Conservation (phyloP, 2,329 filamentous ascomycete genomes). For the Myotisia sp. region DNA sequence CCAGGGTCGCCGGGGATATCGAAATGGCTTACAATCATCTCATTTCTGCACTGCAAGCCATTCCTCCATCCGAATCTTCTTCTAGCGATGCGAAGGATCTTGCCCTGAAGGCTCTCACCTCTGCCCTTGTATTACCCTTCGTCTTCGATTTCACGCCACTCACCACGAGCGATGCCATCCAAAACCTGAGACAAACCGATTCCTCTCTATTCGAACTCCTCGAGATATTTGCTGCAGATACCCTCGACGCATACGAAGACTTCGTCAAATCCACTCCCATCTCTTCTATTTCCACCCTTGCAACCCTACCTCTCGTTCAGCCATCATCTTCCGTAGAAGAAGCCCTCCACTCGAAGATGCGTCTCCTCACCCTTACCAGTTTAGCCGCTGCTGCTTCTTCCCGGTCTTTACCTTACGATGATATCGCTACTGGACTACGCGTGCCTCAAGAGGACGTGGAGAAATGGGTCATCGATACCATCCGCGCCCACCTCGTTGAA, state of each 20-base stretch:
- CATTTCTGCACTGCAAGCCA: conserved; percentile 60
- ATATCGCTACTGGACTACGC: conserved; percentile 72
- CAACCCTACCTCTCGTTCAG: conserved; percentile 21
- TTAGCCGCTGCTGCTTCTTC: conserved; percentile 70
- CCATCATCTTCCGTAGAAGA: conserved; percentile 28
- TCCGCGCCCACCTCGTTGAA: conserved; percentile 87
- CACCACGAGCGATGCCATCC: conserved; percentile 59
- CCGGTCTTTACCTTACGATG: conserved; percentile 75
- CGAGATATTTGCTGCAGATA: conserved; percentile 87
- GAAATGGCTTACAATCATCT: conserved; percentile 63
- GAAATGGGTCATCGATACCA: conserved; percentile 97
- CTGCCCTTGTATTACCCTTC: conserved; percentile 49
- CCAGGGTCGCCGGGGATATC: conserved; percentile 61
- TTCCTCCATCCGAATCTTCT: conserved; percentile 46
- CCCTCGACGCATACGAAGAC: conserved; percentile 88
- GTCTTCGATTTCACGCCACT: conserved; percentile 63
- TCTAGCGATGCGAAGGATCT: conserved; percentile 43
- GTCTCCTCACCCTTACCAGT: conserved; percentile 81
- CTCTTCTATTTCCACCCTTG: conserved; percentile 62
- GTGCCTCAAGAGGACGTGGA: conserved; percentile 75
- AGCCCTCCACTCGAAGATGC: conserved; percentile 84
- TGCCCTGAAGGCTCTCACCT: conserved; percentile 50
- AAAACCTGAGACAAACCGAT: conserved; percentile 74
- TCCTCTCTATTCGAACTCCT: conserved; percentile 79
- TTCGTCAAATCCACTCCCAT: conserved; percentile 54